Percentiles rank a stretch among this genome's conserved stretches.
phyloP scores from a whole-genome alignment of 805 yeast species.

The Maudiozyma serrabonitensis region DNA sequence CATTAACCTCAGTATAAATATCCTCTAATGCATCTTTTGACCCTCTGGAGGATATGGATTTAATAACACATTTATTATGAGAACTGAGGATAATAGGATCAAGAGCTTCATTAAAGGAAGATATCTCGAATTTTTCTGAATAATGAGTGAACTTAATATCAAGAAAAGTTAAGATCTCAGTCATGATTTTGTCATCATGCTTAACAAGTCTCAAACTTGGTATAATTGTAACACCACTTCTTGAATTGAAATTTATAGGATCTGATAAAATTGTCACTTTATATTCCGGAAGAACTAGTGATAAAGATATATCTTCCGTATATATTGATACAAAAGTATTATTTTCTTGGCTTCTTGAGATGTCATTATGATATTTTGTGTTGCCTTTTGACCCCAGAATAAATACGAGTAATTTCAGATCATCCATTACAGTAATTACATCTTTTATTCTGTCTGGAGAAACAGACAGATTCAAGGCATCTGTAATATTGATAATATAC shows the following conservation, averaged over 20 bases:
- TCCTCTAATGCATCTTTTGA: background rate
- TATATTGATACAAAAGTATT: too few species aligned
- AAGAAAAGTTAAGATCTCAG: conserved; percentile 1
- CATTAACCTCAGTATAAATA: background rate
- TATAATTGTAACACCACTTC: background rate
- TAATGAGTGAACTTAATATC: background rate
- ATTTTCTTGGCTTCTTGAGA: too few species aligned
- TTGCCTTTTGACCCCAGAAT: too few species aligned
- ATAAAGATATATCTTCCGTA: conserved; percentile 1
- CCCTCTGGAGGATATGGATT: background rate
- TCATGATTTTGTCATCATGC: background rate
- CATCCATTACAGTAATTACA: background rate
- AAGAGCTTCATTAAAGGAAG: background rate
- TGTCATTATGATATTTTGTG: too few species aligned
- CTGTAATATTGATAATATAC: background rate
- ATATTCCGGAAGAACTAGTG: background rate
- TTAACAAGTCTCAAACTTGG: background rate
- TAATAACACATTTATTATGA: background rate
- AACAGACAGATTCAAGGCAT: background rate
- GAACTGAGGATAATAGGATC: background rate
- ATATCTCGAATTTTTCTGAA: background rate
- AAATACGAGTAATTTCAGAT: too few species aligned
- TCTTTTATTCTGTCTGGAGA: background rate
- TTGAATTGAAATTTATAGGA: conserved; percentile 1
- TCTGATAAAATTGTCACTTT: conserved; percentile 3